These are phyloP conservation scores for Physcomitrium patens DNA, from an alignment of 225 moss, liverwort and hornwort genomes.

Conservation along the genomic window DNA sequence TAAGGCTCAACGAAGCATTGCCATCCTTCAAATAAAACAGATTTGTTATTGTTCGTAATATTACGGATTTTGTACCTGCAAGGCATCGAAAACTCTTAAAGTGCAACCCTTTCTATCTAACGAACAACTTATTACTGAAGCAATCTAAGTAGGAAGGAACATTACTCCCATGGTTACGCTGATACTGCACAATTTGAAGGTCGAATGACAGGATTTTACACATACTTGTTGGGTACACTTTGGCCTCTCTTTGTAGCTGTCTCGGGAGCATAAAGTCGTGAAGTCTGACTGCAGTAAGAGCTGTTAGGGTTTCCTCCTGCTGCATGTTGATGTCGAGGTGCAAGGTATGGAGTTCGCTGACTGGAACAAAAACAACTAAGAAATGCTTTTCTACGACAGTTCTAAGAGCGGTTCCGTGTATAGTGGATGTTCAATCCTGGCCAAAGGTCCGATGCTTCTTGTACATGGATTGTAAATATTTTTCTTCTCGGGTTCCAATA, in stretches of 20 bases:
- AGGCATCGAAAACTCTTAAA: not conserved
- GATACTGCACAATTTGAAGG: slow-evolving; percentile 15
- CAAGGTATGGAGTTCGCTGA: not conserved
- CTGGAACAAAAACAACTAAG: not conserved
- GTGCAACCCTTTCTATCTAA: not conserved
- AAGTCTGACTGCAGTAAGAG: not conserved
- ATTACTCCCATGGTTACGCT: not conserved
- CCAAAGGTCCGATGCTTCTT: not conserved
- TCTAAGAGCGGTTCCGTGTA: not conserved
- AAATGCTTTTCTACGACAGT: not conserved
- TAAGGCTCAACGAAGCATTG: not conserved
- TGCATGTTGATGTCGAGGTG: slow-evolving; percentile 8
- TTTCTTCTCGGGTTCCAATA: not conserved
- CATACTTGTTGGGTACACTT: slow-evolving; percentile 18
- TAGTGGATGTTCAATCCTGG: not conserved
- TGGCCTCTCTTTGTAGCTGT: not conserved
- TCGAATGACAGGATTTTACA: not conserved
- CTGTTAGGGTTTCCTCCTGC: not conserved
- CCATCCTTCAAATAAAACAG: not conserved
- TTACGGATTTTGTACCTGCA: not conserved
- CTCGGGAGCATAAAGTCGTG: not conserved
- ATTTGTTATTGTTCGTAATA: not conserved
- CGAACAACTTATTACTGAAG: not conserved
- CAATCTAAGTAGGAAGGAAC: not conserved
- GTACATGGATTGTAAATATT: not conserved